phyloP scores from a whole-genome alignment of 2,329 filamentous ascomycete species.

The Fusarium goolgardi region DNA sequence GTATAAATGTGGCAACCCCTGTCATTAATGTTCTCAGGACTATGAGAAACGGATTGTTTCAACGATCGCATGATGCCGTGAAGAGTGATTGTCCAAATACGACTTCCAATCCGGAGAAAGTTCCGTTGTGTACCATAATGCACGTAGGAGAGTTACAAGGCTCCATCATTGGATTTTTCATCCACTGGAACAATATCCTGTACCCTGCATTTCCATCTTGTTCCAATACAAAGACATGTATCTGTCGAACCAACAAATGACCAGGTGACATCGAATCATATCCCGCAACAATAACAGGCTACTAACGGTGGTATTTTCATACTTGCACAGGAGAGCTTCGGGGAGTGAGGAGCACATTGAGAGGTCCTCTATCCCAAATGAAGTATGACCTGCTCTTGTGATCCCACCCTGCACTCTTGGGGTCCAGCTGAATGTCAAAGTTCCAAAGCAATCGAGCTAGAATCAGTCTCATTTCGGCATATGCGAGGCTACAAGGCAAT shows the following conservation, averaged over 20 bases:
- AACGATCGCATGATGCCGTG: neutral
- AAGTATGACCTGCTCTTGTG: neutral
- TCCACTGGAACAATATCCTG: neutral
- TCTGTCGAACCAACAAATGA: too few relatives aligned
- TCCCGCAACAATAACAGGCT: too few relatives aligned
- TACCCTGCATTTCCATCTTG: neutral
- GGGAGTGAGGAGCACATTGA: neutral
- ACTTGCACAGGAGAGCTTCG: neutral
- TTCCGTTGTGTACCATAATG: neutral
- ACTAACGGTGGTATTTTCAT: too few relatives aligned
- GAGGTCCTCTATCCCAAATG: neutral
- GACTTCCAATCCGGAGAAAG: neutral
- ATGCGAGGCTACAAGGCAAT: neutral
- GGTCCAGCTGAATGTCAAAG: neutral
- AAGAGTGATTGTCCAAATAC: neutral
- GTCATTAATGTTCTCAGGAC: neutral
- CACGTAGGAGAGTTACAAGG: neutral
- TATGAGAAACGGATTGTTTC: neutral
- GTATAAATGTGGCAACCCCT: rapidly evolving
- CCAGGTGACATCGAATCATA: too few relatives aligned
- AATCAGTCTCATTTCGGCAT: neutral
- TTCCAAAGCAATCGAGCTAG: neutral
- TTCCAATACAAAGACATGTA: neutral
- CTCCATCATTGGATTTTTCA: neutral
- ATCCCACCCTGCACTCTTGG: neutral